Conservation (phyloP, 2,329 filamentous ascomycete genomes). For the Colletotrichum neosansevieriae region DNA sequence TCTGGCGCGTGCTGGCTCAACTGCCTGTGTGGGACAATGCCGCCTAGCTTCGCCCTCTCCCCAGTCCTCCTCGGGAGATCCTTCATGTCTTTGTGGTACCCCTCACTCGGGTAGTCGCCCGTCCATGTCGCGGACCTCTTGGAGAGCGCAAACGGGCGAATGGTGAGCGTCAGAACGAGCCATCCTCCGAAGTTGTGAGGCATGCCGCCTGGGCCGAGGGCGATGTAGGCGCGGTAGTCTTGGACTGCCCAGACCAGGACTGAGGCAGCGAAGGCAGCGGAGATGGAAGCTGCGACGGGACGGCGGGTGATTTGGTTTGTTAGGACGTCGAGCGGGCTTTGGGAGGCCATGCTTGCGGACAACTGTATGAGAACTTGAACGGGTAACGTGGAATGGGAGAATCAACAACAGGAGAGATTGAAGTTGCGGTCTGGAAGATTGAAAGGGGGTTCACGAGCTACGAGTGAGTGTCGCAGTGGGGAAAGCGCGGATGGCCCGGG, state of each 20-base stretch:
- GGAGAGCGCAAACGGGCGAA: slow-evolving; percentile 34
- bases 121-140: slow-evolving; percentile 18
- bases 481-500: slow-evolving; percentile 8
- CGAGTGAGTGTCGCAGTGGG: rapidly evolving
- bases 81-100: slow-evolving; percentile 14
- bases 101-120: slow-evolving; percentile 26
- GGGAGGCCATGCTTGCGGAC: neutral
- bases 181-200: slow-evolving; percentile 58
- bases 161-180: slow-evolving; percentile 44
- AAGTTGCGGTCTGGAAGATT: no score
- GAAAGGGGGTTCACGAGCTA: neutral
- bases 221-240: slow-evolving; percentile 54
- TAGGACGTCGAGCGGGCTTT: neutral
- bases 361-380: no score
- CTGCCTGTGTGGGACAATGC: slow-evolving; percentile 37
- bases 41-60: slow-evolving; percentile 16
- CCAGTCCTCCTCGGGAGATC: slow-evolving; percentile 3
- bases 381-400: neutral
- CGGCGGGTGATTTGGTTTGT: slow-evolving; percentile 4
- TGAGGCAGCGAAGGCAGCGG: slow-evolving; percentile 4
- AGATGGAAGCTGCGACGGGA: neutral
- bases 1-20: slow-evolving; percentile 36
- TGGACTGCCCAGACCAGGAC: slow-evolving; percentile 18
- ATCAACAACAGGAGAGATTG: no score
- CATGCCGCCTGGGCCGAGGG: slow-evolving; percentile 58